Evolutionary conservation across 169 alveolate species (phyloP), one percentile per base, ranked within the genome.

Genomic region (Plasmodium cynomolgi): DNA sequence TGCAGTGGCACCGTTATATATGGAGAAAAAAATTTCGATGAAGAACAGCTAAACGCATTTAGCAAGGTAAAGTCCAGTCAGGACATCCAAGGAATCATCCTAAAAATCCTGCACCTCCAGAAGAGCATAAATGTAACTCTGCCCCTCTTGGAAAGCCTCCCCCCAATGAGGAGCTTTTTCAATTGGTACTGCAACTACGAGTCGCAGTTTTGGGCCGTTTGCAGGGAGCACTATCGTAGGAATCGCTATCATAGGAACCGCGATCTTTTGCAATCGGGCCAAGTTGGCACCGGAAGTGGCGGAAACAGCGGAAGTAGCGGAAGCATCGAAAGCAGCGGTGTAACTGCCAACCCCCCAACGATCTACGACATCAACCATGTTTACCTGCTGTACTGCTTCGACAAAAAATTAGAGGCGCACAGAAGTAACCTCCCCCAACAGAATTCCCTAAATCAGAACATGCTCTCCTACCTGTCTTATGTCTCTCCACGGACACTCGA

Each of bases 1-100:
- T 98, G 99, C 71, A 98, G 99, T 31, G 99, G 99, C 2, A 97
- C 99, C 98, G 96, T 97, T 29, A 97, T 98, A 91, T 98, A 98
- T 96, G 98, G 99, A 7, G 99, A 98, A 93, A 98, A 98, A 85
- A 97, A 96, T 44, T 96, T 97, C 15, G 98, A 97, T 33, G 97
- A 96, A 26, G 93, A 93, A 23, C 95, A 97, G 11, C 94, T 98
- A 81, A 96, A 97, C 11, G 83, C 96, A 84, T 96, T 98, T 97
- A 97, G 98, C 73, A 95, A 95, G 86, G 94, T 97, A 11, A 97
- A 97, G 95, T 96, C 98, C 7, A 98, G 98, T 41, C 97, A 98
- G 90, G 96, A 98, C 92, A 94, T 98, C 5, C 95, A 96, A 80
- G 98, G 98, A 13, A 84, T 94, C 11, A 72, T 98, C 15, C 75